phyloP scores from a whole-genome alignment of 1,284 basidiomycete species.

The Athelia sp. region DNA sequence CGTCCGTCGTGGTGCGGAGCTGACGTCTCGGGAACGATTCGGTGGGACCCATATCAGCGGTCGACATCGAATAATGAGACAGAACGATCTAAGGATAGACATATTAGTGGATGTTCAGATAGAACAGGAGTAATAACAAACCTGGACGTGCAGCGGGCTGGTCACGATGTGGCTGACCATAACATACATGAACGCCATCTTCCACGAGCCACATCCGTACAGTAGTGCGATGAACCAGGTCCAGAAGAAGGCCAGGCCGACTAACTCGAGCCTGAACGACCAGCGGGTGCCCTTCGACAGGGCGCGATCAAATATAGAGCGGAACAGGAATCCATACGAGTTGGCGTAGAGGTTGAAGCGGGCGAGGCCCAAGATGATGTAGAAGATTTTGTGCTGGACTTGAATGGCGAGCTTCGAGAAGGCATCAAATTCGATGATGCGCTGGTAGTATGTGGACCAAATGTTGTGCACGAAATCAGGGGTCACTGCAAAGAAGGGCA shows the following conservation, averaged over 20 bases:
- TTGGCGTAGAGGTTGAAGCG: slow-evolving; percentile 95
- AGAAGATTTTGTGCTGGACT: slow-evolving; percentile 91
- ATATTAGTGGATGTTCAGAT: slow-evolving; percentile 3
- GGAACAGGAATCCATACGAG: slow-evolving; percentile 77
- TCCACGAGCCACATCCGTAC: slow-evolving; percentile 64
- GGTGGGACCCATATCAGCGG: slow-evolving; percentile 82
- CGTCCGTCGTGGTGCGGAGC: slow-evolving; percentile 94
- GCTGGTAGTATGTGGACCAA: slow-evolving; percentile 95
- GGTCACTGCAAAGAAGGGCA: slow-evolving; percentile 95
- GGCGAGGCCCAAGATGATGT: slow-evolving; percentile 86
- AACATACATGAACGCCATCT: slow-evolving; percentile 62
- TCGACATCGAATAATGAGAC: slow-evolving; percentile 96
- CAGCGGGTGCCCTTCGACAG: slow-evolving; percentile 60
- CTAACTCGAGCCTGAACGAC: slow-evolving; percentile 71
- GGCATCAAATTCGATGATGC: slow-evolving; percentile 77
- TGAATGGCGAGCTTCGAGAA: slow-evolving; percentile 66
- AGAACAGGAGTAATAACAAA: slow-evolving; percentile 21
- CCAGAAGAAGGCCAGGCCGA: slow-evolving; percentile 73
- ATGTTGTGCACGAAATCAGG: slow-evolving; percentile 81
- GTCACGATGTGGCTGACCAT: slow-evolving; percentile 77
- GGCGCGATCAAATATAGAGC: slow-evolving; percentile 56
- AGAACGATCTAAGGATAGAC: slow-evolving; percentile 75
- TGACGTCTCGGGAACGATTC: slow-evolving; percentile 95
- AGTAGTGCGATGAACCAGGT: slow-evolving; percentile 71
- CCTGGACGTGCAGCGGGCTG: slow-evolving; percentile 85